phyloP scores from a whole-genome alignment of 441 rosid species.

The Pelargonium exstipulatum region DNA sequence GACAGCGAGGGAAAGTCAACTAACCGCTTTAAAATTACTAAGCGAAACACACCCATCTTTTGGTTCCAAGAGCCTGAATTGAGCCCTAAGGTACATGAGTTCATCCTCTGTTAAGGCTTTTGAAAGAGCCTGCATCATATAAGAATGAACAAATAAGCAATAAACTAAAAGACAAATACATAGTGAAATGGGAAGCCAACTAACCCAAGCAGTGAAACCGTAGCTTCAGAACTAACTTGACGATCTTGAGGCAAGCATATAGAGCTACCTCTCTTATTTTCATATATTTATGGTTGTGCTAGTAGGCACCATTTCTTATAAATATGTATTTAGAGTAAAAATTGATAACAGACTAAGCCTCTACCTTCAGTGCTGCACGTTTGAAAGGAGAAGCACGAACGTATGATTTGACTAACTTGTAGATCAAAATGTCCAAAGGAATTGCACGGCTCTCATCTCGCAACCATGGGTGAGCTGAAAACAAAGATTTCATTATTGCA shows the following conservation, averaged over 20 bases:
- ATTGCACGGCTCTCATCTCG: slow-evolving; percentile 36
- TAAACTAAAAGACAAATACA: background rate
- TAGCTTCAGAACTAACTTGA: background rate
- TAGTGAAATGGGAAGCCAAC: no score
- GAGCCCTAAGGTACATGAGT: slow-evolving; percentile 53
- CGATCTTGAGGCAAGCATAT: background rate
- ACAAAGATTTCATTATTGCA: slow-evolving; percentile 12
- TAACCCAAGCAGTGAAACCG: background rate
- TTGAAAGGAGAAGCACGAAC: slow-evolving; percentile 50
- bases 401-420: slow-evolving; percentile 54
- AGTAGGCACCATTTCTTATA: background rate
- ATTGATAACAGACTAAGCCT: slow-evolving; percentile 3
- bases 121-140: slow-evolving; percentile 60
- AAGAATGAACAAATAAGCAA: background rate
- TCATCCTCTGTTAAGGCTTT: slow-evolving; percentile 68
- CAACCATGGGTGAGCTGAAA: slow-evolving; percentile 54
- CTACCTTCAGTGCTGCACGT: slow-evolving; percentile 62
- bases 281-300: background rate
- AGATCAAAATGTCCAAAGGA: slow-evolving; percentile 55
- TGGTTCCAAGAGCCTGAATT: slow-evolving; percentile 69
- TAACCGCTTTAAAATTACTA: slow-evolving; percentile 61
- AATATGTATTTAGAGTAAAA: background rate
- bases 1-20: slow-evolving; percentile 5
- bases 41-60: slow-evolving; percentile 51
- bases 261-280: background rate